Conservation (phyloP, 768 basidiomycete genomes). For the Trametes cinnabarina region DNA sequence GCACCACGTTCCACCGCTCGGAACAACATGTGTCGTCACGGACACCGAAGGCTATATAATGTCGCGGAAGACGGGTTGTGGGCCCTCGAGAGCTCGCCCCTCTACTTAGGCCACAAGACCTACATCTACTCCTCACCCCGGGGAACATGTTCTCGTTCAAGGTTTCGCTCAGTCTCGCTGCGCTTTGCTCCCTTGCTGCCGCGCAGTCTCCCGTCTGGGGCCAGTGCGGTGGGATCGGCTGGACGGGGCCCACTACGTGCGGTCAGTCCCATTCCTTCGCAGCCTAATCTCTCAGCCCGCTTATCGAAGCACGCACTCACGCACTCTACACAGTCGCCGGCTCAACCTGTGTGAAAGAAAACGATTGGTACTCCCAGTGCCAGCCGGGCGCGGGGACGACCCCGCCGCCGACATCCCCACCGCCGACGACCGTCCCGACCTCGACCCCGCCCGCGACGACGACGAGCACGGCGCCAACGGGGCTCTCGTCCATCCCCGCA, state of each 20-base stretch:
- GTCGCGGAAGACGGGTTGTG: neutral
- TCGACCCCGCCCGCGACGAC: neutral
- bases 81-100: neutral
- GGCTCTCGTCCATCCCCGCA: slow-evolving; percentile 3
- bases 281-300: slow-evolving; percentile 20
- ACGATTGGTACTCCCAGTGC: slow-evolving; percentile 44
- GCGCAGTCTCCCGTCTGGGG: slow-evolving; percentile 27
- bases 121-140: neutral
- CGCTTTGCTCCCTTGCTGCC: slow-evolving; percentile 23
- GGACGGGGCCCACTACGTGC: slow-evolving; percentile 36
- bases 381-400: slow-evolving; percentile 26
- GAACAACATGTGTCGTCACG: neutral
- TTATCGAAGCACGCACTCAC: slow-evolving; percentile 29
- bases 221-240: slow-evolving; percentile 37
- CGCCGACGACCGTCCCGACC: neutral
- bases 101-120: neutral
- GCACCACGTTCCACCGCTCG: too few species aligned
- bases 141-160: slow-evolving; percentile 1
- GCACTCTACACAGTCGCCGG: slow-evolving; percentile 30
- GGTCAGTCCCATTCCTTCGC: slow-evolving; percentile 18
- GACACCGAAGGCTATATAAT: neutral
- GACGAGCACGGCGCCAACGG: slow-evolving; percentile 5
- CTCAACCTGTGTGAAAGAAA: slow-evolving; percentile 33
- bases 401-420: neutral
- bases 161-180: slow-evolving; percentile 15